A percentile compares a stretch with the other conserved stretches of the same genome.
phyloP scores from a whole-genome alignment of 2,329 filamentous ascomycete genomes.

The Ilyonectria destructans region DNA sequence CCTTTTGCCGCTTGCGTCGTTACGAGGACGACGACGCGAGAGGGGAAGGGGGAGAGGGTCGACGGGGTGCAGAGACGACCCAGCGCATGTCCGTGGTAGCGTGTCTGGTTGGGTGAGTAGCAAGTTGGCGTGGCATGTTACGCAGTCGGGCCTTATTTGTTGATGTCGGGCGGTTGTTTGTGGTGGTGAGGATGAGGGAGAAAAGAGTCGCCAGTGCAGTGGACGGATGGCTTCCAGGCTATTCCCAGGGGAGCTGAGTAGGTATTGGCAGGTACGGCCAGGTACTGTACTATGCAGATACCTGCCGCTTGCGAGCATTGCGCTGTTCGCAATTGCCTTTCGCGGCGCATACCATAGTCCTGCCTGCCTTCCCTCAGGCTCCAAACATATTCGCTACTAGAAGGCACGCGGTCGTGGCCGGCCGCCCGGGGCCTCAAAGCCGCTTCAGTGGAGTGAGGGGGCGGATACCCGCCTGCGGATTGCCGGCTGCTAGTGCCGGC shows the following conservation, averaged over 20 bases:
- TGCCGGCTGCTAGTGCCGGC: slow-evolving; percentile 40
- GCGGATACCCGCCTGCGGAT: slow-evolving; percentile 42
- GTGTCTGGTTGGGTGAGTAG: slow-evolving; percentile 35
- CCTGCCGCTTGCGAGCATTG: background rate
- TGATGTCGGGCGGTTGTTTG: slow-evolving; percentile 6
- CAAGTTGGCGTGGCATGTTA: slow-evolving; percentile 30
- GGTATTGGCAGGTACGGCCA: background rate
- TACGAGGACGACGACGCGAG: slow-evolving; percentile 1
- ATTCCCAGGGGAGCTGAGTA: background rate
- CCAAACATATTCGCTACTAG: background rate
- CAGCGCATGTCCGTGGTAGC: slow-evolving; percentile 37
- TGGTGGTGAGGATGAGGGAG: background rate
- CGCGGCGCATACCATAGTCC: background rate
- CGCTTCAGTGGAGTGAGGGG: slow-evolving; percentile 35
- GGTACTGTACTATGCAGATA: background rate
- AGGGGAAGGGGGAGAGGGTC: slow-evolving; percentile 17
- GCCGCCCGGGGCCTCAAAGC: slow-evolving; percentile 34
- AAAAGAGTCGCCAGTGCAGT: slow-evolving; percentile 3
- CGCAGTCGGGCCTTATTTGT: slow-evolving; percentile 26
- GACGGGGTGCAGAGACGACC: slow-evolving; percentile 22
- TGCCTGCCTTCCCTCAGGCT: slow-evolving; percentile 6
- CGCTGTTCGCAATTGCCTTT: background rate
- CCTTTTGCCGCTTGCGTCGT: slow-evolving; percentile 13
- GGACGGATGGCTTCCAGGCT: background rate
- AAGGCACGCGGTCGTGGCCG: slow-evolving; percentile 38